Evolutionary conservation across 805 yeast genomes (phyloP).

Genomic region (Zygoascus flipseniorum): DNA sequence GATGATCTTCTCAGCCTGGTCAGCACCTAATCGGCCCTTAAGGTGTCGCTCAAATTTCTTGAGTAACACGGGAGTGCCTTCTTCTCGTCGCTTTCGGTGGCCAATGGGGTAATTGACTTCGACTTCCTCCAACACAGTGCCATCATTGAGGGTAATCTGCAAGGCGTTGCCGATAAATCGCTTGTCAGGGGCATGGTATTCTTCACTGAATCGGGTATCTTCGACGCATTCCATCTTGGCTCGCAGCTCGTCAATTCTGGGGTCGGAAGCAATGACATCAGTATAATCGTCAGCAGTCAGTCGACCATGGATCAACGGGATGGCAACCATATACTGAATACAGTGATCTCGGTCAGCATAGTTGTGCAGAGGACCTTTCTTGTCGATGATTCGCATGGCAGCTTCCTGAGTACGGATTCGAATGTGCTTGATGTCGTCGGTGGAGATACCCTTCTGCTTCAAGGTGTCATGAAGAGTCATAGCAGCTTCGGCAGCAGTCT

Average conservation of each 20-base stretch:
- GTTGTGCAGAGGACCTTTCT: slow-evolving; percentile 50
- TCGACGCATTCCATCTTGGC: slow-evolving; percentile 47
- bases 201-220: slow-evolving; percentile 40
- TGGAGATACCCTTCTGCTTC: slow-evolving; percentile 33
- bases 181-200: slow-evolving; percentile 49
- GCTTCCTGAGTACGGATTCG: slow-evolving; percentile 53
- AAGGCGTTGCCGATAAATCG: slow-evolving; percentile 52
- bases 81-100: slow-evolving; percentile 49
- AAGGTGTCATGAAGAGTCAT: slow-evolving; percentile 35
- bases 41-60: slow-evolving; percentile 46
- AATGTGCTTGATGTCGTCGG: slow-evolving; percentile 41
- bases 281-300: slow-evolving; percentile 51
- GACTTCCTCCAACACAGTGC: slow-evolving; percentile 44
- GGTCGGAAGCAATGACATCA: slow-evolving; percentile 43
- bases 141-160: slow-evolving; percentile 43
- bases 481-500: slow-evolving; percentile 56
- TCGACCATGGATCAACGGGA: slow-evolving; percentile 47
- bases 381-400: slow-evolving; percentile 51
- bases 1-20: slow-evolving; percentile 34
- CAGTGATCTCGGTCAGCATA: slow-evolving; percentile 61
- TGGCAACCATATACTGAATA: slow-evolving; percentile 55
- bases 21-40: slow-evolving; percentile 35
- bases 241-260: slow-evolving; percentile 45
- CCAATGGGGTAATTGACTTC: slow-evolving; percentile 51
- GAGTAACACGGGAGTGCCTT: slow-evolving; percentile 47